These are phyloP conservation scores for Microthyrium microscopicum DNA, from an alignment of 2,329 filamentous ascomycete genomes.

Conservation along the genomic window DNA sequence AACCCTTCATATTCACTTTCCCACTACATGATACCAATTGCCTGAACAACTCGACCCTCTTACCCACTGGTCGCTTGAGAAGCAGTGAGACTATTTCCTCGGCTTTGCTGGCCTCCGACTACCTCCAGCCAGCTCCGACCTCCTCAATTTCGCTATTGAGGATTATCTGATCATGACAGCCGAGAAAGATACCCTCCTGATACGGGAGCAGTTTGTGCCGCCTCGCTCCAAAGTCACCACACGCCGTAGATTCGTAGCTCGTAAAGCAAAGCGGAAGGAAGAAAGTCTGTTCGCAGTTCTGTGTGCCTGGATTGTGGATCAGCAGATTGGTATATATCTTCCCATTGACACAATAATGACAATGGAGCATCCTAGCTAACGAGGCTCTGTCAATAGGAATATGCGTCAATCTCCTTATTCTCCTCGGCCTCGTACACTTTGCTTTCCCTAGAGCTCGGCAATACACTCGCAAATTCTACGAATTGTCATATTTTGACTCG, in stretches of 20 bases:
- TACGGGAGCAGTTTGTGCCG: too few species aligned
- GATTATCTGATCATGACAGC: too few species aligned
- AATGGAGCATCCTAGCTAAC: not conserved
- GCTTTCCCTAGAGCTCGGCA: constrained; percentile 65
- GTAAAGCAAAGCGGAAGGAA: constrained; percentile 26
- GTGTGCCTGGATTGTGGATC: constrained; percentile 55
- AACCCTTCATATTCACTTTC: too few species aligned
- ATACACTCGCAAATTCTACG: constrained; percentile 76
- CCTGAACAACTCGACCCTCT: too few species aligned
- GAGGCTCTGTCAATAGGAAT: constrained; percentile 41
- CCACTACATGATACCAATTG: too few species aligned
- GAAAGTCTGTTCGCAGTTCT: constrained; percentile 44
- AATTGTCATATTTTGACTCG: constrained; percentile 66
- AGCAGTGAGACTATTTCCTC: too few species aligned
- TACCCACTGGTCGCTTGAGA: too few species aligned
- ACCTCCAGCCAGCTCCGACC: too few species aligned
- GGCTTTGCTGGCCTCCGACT: too few species aligned
- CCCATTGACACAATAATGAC: not conserved
- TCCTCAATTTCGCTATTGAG: too few species aligned
- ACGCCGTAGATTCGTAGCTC: not conserved
- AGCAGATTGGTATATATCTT: constrained; percentile 55
- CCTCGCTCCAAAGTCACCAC: too few species aligned
- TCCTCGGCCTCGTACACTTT: constrained; percentile 66
- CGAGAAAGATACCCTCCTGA: too few species aligned
- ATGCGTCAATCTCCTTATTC: constrained; percentile 68